Evolutionary conservation across 495 filamentous ascomycete species (phyloP).

Genomic region (Aspergillus nanangensis): DNA sequence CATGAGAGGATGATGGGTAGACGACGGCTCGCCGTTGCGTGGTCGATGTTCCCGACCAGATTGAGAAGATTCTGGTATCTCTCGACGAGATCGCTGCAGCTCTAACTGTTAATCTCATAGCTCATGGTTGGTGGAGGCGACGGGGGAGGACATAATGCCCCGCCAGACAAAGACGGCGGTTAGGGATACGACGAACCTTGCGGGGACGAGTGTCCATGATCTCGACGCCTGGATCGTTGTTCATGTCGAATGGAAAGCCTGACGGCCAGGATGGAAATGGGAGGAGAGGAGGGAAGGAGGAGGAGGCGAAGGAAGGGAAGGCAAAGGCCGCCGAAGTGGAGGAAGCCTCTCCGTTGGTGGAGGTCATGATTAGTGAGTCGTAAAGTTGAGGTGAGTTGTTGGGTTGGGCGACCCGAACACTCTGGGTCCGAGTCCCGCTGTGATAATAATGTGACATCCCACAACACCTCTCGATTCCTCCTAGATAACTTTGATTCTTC

Average conservation of each 20-base stretch:
- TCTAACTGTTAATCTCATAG: background rate
- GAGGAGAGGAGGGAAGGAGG: background rate
- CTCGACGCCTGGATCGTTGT: slow-evolving; percentile 33
- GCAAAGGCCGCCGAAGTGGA: slow-evolving; percentile 1
- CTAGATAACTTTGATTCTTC: too few species aligned
- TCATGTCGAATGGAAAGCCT: slow-evolving; percentile 20
- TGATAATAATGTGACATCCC: slow-evolving; percentile 1
- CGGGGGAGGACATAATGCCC: slow-evolving; percentile 12
- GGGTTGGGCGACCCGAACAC: background rate
- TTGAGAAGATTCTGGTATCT: slow-evolving; percentile 30
- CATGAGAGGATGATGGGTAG: slow-evolving; percentile 12
- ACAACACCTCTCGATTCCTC: background rate
- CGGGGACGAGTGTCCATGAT: slow-evolving; percentile 35
- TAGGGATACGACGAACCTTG: slow-evolving; percentile 28
- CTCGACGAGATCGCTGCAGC: slow-evolving; percentile 32
- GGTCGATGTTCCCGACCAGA: slow-evolving; percentile 14
- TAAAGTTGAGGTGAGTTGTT: background rate
- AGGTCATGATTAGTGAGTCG: slow-evolving; percentile 7
- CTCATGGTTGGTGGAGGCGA: background rate
- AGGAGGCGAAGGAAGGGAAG: slow-evolving; percentile 1
- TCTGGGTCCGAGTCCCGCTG: slow-evolving; percentile 4
- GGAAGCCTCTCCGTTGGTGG: slow-evolving; percentile 6
- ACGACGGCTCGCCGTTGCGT: slow-evolving; percentile 15
- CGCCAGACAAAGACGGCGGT: slow-evolving; percentile 12
- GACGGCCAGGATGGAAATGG: background rate